These are phyloP conservation scores for Waltiozyma sp. DNA, from an alignment of 1,139 yeast genomes.

Conservation along the genomic window DNA sequence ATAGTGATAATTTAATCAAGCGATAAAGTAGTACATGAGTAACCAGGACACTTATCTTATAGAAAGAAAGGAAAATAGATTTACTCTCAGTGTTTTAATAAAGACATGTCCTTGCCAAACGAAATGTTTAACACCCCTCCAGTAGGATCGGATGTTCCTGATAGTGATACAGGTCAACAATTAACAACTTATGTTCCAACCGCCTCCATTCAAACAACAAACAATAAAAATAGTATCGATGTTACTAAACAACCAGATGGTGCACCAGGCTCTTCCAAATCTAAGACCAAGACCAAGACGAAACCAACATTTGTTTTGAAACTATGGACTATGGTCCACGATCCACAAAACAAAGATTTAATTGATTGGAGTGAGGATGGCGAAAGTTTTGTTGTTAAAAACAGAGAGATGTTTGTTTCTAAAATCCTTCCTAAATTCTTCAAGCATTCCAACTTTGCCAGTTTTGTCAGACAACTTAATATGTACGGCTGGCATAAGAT, in stretches of 20 bases:
- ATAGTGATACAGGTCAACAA: not conserved
- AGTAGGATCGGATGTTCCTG: not conserved
- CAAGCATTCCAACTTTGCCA: conserved; percentile 89
- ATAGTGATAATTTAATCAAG: too few relatives aligned
- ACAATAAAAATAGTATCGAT: too few relatives aligned
- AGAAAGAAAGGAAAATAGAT: too few relatives aligned
- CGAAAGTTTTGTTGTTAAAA: conserved; percentile 68
- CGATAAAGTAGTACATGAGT: too few relatives aligned
- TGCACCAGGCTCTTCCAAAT: conserved; percentile 5
- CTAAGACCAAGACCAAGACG: conserved; percentile 22
- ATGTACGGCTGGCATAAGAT: conserved; percentile 99
- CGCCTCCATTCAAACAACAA: not conserved
- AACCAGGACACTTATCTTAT: too few relatives aligned
- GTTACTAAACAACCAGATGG: too few relatives aligned
- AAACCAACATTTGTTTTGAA: conserved; percentile 88
- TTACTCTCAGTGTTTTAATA: too few relatives aligned
- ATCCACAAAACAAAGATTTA: conserved; percentile 51
- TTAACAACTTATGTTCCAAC: not conserved
- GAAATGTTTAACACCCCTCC: not conserved
- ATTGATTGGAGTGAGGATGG: conserved; percentile 87
- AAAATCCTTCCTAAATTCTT: conserved; percentile 79
- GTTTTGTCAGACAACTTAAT: conserved; percentile 89
- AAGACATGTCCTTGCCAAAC: not conserved
- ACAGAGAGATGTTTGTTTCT: conserved; percentile 81
- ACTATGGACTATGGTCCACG: conserved; percentile 93